Evolutionary conservation across 2,329 filamentous ascomycete genomes (phyloP).

Genomic region (Chrysosporium keratinophilum): DNA sequence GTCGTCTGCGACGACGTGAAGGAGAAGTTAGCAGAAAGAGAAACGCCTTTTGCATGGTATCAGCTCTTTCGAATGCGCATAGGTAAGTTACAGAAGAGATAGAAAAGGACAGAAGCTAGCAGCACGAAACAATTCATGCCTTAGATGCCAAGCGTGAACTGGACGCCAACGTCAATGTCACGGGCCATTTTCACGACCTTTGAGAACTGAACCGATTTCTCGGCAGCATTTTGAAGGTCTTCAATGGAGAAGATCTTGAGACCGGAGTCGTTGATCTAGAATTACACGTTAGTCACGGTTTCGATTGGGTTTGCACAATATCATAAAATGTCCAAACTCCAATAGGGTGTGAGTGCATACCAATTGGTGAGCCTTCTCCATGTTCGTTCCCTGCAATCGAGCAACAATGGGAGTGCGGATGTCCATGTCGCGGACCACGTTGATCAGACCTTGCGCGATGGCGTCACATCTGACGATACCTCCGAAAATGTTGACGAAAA

Average conservation of each 20-base stretch:
- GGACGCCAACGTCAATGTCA: conserved; percentile 93
- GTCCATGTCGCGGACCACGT: conserved; percentile 88
- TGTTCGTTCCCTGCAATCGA: conserved; percentile 95
- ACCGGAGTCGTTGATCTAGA: conserved; percentile 81
- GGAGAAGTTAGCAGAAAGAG: conserved; percentile 1
- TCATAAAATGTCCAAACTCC: not conserved
- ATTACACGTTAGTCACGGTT: conserved; percentile 2
- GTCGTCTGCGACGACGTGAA: conserved; percentile 2
- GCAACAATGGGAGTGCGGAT: conserved; percentile 94
- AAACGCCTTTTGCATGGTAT: not conserved
- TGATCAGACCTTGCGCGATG: conserved; percentile 91
- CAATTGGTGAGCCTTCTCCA: conserved; percentile 80
- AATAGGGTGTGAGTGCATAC: conserved; percentile 38
- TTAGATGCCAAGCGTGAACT: conserved; percentile 91
- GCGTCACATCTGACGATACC: conserved; percentile 97
- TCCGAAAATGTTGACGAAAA: conserved; percentile 99
- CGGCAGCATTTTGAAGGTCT: conserved; percentile 90
- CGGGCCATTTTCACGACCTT: conserved; percentile 99
- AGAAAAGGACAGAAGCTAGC: not conserved
- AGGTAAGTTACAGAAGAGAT: not conserved
- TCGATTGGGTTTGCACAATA: not conserved
- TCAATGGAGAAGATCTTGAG: conserved; percentile 99
- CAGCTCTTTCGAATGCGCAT: not conserved
- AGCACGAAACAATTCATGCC: not conserved
- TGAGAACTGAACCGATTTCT: conserved; percentile 97